These are phyloP conservation scores for Aspergillus saccharolyticus DNA, from an alignment of 495 filamentous ascomycete species.

Conservation along the genomic window DNA sequence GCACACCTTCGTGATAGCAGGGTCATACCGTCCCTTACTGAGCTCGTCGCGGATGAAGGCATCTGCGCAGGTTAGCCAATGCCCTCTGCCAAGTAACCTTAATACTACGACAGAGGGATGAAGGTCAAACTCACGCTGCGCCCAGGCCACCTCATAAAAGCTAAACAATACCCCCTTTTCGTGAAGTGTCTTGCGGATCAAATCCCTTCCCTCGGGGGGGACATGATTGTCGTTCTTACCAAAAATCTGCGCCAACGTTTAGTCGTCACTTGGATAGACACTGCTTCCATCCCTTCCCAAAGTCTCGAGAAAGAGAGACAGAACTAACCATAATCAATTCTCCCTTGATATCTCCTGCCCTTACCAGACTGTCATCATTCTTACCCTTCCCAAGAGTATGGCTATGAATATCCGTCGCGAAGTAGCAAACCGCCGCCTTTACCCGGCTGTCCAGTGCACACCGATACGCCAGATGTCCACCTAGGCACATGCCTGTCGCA, in stretches of 20 bases:
- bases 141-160: conserved; percentile 86
- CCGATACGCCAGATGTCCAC: conserved; percentile 83
- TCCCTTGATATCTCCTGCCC: conserved; percentile 69
- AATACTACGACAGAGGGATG: not conserved
- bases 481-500: conserved; percentile 91
- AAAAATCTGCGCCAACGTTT: conserved; percentile 52
- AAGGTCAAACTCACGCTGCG: conserved; percentile 60
- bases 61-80: conserved; percentile 34
- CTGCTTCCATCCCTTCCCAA: not conserved
- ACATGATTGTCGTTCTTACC: conserved; percentile 90
- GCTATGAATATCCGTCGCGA: conserved; percentile 86
- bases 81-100: too few species aligned
- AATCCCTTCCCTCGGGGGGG: conserved; percentile 74
- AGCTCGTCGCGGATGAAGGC: conserved; percentile 96
- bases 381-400: conserved; percentile 66
- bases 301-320: not conserved
- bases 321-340: conserved; percentile 62
- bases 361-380: conserved; percentile 59
- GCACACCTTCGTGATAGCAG: conserved; percentile 79
- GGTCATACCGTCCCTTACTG: conserved; percentile 89
- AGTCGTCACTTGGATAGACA: conserved; percentile 1
- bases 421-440: conserved; percentile 76
- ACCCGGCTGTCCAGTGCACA: conserved; percentile 76
- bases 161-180: conserved; percentile 69
- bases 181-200: conserved; percentile 79